Conservation (phyloP, 352 stramenopile genomes). For the Poterioochromonas sp. region DNA sequence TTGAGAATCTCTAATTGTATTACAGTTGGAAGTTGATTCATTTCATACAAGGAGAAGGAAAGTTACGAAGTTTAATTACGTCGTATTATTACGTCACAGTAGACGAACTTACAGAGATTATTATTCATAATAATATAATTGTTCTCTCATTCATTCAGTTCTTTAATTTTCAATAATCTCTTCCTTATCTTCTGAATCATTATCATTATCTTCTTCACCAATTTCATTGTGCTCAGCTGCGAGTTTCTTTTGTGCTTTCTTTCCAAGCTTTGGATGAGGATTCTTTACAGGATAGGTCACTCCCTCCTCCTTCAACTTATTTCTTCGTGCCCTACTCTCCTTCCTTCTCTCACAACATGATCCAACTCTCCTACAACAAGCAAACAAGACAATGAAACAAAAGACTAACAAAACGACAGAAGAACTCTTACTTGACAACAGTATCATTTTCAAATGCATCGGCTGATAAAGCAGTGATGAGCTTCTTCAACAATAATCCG, state of each 20-base stretch:
- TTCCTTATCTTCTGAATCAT: neutral
- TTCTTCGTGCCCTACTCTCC: neutral
- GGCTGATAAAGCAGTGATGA: neutral
- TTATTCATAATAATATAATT: too few species aligned
- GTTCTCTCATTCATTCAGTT: too few species aligned
- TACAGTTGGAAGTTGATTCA: too few species aligned
- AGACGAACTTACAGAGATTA: too few species aligned
- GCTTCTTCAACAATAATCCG: neutral
- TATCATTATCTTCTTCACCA: neutral
- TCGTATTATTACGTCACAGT: too few species aligned
- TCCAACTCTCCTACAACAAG: neutral
- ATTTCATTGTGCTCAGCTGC: neutral
- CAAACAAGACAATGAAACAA: neutral
- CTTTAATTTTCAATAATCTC: too few species aligned
- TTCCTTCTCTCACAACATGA: neutral
- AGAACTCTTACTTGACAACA: slow-evolving; percentile 33
- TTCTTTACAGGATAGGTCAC: neutral
- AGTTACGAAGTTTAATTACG: too few species aligned
- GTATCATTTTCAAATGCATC: slow-evolving; percentile 4
- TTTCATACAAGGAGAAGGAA: too few species aligned
- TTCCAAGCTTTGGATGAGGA: neutral
- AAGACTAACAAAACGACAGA: neutral
- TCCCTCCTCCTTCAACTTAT: neutral
- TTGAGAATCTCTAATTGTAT: too few species aligned
- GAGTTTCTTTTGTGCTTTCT: neutral